phyloP scores from a whole-genome alignment of 192 early-diverging fungal species.

The Rhizophagus sp. region DNA sequence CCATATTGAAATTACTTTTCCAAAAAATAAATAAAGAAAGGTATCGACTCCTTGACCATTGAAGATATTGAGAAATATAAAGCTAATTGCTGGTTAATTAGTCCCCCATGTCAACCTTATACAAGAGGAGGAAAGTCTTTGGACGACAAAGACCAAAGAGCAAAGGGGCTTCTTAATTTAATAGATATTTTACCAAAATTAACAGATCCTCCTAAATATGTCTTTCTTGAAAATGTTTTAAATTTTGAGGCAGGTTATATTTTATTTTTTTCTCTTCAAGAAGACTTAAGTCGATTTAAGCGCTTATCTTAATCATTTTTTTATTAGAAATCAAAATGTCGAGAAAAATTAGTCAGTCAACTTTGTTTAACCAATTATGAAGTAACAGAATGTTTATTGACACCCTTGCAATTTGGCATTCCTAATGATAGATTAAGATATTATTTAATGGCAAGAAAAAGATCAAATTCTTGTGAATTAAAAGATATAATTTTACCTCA shows the following conservation, averaged over 20 bases:
- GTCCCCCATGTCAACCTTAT: conserved; percentile 90
- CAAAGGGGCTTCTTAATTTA: conserved; percentile 72
- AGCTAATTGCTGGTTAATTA: conserved; percentile 85
- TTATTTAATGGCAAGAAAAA: conserved; percentile 61
- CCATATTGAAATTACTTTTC: background rate
- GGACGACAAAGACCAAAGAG: conserved; percentile 71
- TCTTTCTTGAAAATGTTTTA: conserved; percentile 81
- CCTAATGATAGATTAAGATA: conserved; percentile 79
- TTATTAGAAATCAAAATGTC: conserved; percentile 57
- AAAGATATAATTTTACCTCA: background rate
- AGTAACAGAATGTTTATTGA: conserved; percentile 70
- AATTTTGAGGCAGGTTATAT: conserved; percentile 65
- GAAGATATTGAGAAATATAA: conserved; percentile 55
- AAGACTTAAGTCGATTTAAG: background rate
- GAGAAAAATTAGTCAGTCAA: conserved; percentile 54
- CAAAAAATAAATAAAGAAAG: conserved; percentile 39
- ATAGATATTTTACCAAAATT: conserved; percentile 62
- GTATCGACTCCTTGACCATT: conserved; percentile 52
- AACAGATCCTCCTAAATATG: conserved; percentile 49
- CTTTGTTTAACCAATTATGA: conserved; percentile 59
- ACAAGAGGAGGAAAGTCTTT: conserved; percentile 76
- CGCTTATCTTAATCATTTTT: background rate
- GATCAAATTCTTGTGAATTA: background rate
- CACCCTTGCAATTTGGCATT: conserved; percentile 71
- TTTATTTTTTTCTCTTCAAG: background rate